Evolutionary conservation across 192 early-diverging fungal species (phyloP).

Genomic region (Podila minutissima): DNA sequence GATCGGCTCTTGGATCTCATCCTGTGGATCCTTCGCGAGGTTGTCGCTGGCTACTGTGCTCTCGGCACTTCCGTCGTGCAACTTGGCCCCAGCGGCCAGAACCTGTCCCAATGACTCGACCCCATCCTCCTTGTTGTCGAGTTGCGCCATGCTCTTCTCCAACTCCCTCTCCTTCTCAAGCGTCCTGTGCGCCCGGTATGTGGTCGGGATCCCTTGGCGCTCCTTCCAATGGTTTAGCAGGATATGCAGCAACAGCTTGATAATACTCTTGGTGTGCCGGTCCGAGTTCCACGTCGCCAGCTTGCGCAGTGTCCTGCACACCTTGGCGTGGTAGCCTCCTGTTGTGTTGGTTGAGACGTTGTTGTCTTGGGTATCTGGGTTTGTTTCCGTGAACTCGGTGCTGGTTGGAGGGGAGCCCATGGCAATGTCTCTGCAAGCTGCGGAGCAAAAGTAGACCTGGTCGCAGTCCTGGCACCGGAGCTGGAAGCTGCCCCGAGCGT

Average conservation of each 20-base stretch:
- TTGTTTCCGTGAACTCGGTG: not conserved
- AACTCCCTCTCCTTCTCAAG: not conserved
- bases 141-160: not conserved
- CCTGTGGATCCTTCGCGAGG: not conserved
- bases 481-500: conserved; percentile 57
- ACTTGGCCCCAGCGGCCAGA: too few relatives aligned
- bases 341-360: not conserved
- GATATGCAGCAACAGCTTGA: conserved; percentile 64
- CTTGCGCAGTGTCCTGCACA: conserved; percentile 63
- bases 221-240: conserved; percentile 53
- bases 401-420: conserved; percentile 31
- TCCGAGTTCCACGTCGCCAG: conserved; percentile 69
- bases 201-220: conserved; percentile 33
- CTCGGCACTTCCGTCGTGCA: too few relatives aligned
- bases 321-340: conserved; percentile 22
- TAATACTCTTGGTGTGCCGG: conserved; percentile 70
- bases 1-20: conserved; percentile 33
- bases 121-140: not conserved
- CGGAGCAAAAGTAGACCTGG: conserved; percentile 68
- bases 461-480: conserved; percentile 67
- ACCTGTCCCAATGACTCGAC: not conserved
- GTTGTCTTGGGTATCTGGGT: not conserved
- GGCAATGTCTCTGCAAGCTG: conserved; percentile 53
- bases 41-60: not conserved
- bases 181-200: conserved; percentile 13